Base-by-base conservation (phyloP, 1,139 yeast species). In the Pichiaceae sp. region DNA sequence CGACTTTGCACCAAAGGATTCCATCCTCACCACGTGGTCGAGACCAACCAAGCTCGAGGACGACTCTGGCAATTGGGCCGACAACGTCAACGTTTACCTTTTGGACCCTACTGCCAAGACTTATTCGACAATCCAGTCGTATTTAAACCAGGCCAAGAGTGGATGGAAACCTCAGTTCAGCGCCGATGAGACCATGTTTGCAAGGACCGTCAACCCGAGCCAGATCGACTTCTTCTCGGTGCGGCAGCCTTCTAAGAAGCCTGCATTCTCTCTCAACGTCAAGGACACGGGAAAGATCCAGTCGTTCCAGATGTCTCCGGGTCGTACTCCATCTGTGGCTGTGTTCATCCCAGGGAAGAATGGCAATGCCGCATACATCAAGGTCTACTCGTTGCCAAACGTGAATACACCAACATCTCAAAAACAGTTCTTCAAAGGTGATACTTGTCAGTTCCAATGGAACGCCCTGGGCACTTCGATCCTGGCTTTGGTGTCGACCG, bases 151-250 rank as follows among this genome's bases (percentile, higher is more conserved):
- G 59, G 78, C 78, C 40, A 96, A 91, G 64, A 75, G 76, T 42
- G 93, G 91, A 23, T 89, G 98, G 96, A 78, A 77, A 53, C 83
- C 94, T 25, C 95, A 86, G 62, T 86, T 81, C 58, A 82, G 94
- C 12, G 70, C 71, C 42, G 93, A 86, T 57, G 70, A 86, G 63
- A 68, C 72, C 48, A 66, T 75, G 47, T 70, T 83, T 59, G 83
- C 87, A 34, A 73, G 79, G 53, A 64, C 78, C 49, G 69, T 72
- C 40, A 65, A 70, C 38, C 62, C 63, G 50, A 75, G 72, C 49
- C 85, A 82, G 56, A 68, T 86, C 40, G 93, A 85, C 56, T 78
- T 89, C 50, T 85, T 70, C 56, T 70, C 72, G 48, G 68, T 80
- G 49, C 66, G 68, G 30, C 56, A 47, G 4, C 49, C 47, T 44